Conservation (phyloP, 2,329 filamentous ascomycete genomes). For the Paraphoma sp. region DNA sequence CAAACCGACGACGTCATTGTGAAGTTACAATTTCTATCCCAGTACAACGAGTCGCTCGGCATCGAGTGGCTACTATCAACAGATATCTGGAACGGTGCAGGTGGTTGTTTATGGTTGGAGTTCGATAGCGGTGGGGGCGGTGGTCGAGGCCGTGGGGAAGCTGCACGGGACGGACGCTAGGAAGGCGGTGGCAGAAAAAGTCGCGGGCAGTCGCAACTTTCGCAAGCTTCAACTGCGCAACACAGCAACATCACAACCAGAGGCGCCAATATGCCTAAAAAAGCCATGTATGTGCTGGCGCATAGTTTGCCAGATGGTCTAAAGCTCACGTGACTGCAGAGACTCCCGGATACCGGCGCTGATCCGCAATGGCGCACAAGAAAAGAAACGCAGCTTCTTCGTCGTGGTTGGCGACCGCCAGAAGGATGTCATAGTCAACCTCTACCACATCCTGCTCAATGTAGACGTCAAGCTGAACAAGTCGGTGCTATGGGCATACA, state of each 20-base stretch:
- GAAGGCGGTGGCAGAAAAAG: slow-evolving; percentile 10
- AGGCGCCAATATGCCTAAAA: slow-evolving; percentile 47
- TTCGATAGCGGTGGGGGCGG: too few relatives aligned
- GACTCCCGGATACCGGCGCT: slow-evolving; percentile 50
- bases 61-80: too few relatives aligned
- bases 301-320: not conserved
- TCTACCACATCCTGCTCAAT: slow-evolving; percentile 91
- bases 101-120: too few relatives aligned
- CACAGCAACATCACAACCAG: not conserved
- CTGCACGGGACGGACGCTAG: not conserved
- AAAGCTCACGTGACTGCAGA: slow-evolving; percentile 26
- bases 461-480: slow-evolving; percentile 95
- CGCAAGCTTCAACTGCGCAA: not conserved
- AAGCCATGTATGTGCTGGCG: slow-evolving; percentile 42
- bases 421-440: slow-evolving; percentile 95
- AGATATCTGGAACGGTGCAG: too few relatives aligned
- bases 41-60: too few relatives aligned
- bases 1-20: too few relatives aligned
- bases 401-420: slow-evolving; percentile 92
- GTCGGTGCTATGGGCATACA: slow-evolving; percentile 97
- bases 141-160: not conserved
- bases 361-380: slow-evolving; percentile 56
- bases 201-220: slow-evolving; percentile 1
- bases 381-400: slow-evolving; percentile 98
- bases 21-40: too few relatives aligned